Evolutionary conservation across 2,329 filamentous ascomycete genomes (phyloP), one percentile per base, ranked within the genome.

Genomic region (Neoscytalidium dimidiatum): DNA sequence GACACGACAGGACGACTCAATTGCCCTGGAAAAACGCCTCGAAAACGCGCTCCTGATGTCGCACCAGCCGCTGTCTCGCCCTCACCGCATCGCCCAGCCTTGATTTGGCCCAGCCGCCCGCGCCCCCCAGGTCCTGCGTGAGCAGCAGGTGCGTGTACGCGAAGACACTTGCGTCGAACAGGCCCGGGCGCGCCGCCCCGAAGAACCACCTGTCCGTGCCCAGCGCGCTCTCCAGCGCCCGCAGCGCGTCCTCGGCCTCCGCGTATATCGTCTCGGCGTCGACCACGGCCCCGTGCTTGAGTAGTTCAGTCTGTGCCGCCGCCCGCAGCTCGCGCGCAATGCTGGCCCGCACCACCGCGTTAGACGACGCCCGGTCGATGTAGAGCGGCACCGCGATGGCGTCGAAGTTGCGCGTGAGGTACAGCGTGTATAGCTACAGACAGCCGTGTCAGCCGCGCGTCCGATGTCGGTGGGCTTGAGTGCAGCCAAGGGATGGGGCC

Each of bases 141-240:
- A 96, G 78, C 61, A 98, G 81, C 58, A 96, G 81, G 76, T 96
- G 88, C 0, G 92, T 94, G 77, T 97, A 99, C 3, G 92, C 89
- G 79, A 97, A 98, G 2, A 98, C 86, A 62, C 87, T 88, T 6
- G 94, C 94, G 78, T 99, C 95, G 70, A 98, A 94, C 26, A 94
- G 73, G 0, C 88, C 87, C 0, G 94, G 92, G 17, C 77, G 74
- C 31, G 76, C 58, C 65, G 75, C 74, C 4, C 80, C 83, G 71
- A 89, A 90, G 75, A 90, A 91, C 82, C 87, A 90, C 19, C 79
- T 71, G 41, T 87, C 77, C 0, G 84, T 76, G 1, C 83, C 87
- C 9, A 92, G 79, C 8, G 90, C 71, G 21, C 77, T 81, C 2
- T 86, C 86, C 8, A 92, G 77, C 1, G 89, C 87, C 43, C 82